A percentile compares a stretch with the other conserved stretches of the same genome.
phyloP scores from a whole-genome alignment of 2,329 filamentous ascomycete genomes.

The Ceratocystis destructans region DNA sequence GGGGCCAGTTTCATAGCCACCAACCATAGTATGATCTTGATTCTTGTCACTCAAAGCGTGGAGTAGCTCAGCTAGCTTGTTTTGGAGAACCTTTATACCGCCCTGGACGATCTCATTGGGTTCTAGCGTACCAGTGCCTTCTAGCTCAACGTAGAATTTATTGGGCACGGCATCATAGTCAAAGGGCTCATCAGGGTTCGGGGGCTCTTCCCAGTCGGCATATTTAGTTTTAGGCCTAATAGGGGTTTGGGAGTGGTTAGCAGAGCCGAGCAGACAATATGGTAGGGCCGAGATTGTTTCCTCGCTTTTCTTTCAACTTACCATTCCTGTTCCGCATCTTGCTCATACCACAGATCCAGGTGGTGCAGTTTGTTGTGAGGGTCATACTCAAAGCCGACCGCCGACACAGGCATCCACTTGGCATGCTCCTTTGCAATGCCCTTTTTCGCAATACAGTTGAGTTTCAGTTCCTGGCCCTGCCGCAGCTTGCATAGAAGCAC shows the following conservation, averaged over 20 bases:
- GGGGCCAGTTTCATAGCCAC: conserved; percentile 47
- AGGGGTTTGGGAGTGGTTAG: conserved; percentile 21
- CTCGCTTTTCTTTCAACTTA: conserved; percentile 32
- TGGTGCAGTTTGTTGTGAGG: conserved; percentile 92
- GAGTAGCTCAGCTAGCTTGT: conserved; percentile 75
- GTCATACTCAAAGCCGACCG: conserved; percentile 95
- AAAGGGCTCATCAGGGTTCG: conserved; percentile 72
- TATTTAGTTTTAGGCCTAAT: conserved; percentile 68
- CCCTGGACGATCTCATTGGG: conserved; percentile 81
- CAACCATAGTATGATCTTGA: conserved; percentile 27
- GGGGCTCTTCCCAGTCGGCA: conserved; percentile 63
- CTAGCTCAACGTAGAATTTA: conserved; percentile 87
- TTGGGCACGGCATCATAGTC: conserved; percentile 77
- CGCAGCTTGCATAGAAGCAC: conserved; percentile 82
- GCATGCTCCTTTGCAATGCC: conserved; percentile 98
- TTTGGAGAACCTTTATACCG: conserved; percentile 76
- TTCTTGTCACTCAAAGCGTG: conserved; percentile 43
- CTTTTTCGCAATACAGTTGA: conserved; percentile 92
- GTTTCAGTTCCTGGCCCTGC: conserved; percentile 75
- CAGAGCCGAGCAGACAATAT: not conserved
- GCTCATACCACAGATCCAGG: conserved; percentile 87
- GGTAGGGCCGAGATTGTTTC: not conserved
- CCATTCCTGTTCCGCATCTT: conserved; percentile 70
- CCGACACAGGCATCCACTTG: conserved; percentile 89
- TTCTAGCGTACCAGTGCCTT: conserved; percentile 74